Evolutionary conservation across 768 basidiomycete species (phyloP).

Genomic region (Tulasnella sp.): DNA sequence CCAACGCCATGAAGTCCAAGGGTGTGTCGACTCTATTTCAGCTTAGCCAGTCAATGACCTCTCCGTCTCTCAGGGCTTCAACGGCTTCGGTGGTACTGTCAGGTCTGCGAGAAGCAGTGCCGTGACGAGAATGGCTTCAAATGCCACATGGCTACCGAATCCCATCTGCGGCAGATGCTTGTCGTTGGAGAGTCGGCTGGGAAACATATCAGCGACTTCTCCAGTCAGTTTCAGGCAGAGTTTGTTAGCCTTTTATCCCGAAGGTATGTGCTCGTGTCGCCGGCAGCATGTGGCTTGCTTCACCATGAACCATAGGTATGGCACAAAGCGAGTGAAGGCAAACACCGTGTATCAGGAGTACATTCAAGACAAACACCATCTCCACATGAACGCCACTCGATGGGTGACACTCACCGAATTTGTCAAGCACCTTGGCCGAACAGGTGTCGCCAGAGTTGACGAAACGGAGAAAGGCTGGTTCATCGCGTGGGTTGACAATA

Average conservation of each 20-base stretch:
- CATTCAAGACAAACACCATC: conserved; percentile 82
- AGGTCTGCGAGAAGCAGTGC: conserved; percentile 98
- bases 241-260: conserved; percentile 85
- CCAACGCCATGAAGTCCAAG: conserved; percentile 96
- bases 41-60: conserved; percentile 19
- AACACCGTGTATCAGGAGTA: conserved; percentile 98
- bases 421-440: conserved; percentile 72
- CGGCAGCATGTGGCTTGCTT: neutral
- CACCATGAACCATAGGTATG: neutral
- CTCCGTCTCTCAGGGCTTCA: conserved; percentile 44
- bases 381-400: conserved; percentile 97
- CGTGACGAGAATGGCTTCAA: conserved; percentile 99
- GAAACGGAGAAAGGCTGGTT: conserved; percentile 99
- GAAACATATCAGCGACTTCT: conserved; percentile 83
- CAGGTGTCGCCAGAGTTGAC: conserved; percentile 81
- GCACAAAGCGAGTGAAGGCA: conserved; percentile 76
- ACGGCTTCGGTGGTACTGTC: conserved; percentile 94
- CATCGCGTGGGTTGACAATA: conserved; percentile 93
- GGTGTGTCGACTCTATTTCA: conserved; percentile 24
- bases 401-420: conserved; percentile 99
- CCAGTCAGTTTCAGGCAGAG: conserved; percentile 74
- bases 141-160: conserved; percentile 78
- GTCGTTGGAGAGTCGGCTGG: conserved; percentile 92
- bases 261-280: conserved; percentile 37
- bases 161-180: conserved; percentile 93